phyloP scores from a whole-genome alignment of 805 yeast genomes.

The Kodamaea kakaduensis region DNA sequence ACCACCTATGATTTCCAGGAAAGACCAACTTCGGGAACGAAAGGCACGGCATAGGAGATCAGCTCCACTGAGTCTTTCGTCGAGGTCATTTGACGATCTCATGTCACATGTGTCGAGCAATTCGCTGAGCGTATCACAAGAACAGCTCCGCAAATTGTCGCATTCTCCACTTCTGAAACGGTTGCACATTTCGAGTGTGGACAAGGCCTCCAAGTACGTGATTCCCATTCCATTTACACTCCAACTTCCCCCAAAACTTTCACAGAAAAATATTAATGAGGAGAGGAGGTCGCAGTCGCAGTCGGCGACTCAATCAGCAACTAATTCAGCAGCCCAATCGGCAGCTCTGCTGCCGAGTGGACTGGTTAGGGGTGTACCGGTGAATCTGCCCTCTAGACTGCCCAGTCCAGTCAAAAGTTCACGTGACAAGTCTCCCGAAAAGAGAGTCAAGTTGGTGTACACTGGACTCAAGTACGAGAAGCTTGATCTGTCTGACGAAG shows the following conservation, averaged over 20 bases:
- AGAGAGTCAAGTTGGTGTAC: conserved; percentile 24
- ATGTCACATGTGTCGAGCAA: conserved; percentile 21
- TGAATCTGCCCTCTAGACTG: too few relatives aligned
- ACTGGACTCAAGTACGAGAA: conserved; percentile 37
- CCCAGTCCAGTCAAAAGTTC: too few relatives aligned
- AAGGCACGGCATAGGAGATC: too few relatives aligned
- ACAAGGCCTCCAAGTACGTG: conserved; percentile 24
- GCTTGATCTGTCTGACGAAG: conserved; percentile 16
- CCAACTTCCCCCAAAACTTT: conserved; percentile 38
- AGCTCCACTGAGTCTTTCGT: conserved; percentile 18
- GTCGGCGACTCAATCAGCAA: conserved; percentile 14
- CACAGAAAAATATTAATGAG: conserved; percentile 20
- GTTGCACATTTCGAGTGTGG: conserved; percentile 28
- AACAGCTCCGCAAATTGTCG: conserved; percentile 26
- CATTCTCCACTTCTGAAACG: conserved; percentile 34
- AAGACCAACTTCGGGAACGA: too few relatives aligned
- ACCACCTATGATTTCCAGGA: too few relatives aligned
- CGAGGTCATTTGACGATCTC: conserved; percentile 22
- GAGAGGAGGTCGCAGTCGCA: conserved; percentile 12
- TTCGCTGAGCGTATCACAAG: conserved; percentile 18
- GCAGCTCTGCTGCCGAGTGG: too few relatives aligned
- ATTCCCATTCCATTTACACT: conserved; percentile 43
- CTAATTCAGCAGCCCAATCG: too few relatives aligned
- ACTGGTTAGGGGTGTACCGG: too few relatives aligned
- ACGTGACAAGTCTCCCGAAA: conserved; percentile 16